These are phyloP conservation scores for Cryptococcus sp. DNA, from an alignment of 1,284 basidiomycete genomes.

Conservation along the genomic window DNA sequence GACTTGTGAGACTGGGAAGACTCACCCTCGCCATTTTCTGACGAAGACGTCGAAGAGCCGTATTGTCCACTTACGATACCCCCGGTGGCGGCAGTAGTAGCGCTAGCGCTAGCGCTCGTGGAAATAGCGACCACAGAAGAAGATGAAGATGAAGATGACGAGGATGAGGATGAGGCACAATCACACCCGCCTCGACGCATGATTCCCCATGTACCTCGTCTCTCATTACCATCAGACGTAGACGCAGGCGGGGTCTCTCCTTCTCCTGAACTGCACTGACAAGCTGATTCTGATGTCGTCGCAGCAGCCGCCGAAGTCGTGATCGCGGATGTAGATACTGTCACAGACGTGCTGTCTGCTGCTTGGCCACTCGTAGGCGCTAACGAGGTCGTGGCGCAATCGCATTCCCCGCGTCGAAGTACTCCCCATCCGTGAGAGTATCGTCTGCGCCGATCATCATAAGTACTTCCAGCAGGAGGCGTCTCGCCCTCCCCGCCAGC, in stretches of 20 bases:
- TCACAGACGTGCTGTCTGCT: background rate
- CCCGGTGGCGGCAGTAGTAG: too few relatives aligned
- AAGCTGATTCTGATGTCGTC: background rate
- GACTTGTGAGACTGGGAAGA: too few relatives aligned
- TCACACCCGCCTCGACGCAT: constrained; percentile 13
- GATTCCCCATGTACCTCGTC: constrained; percentile 7
- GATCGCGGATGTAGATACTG: background rate
- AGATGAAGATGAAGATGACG: background rate
- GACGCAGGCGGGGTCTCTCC: background rate
- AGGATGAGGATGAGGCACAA: constrained; percentile 1
- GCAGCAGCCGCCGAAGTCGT: background rate
- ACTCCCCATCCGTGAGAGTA: constrained; percentile 1
- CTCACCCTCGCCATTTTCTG: too few relatives aligned
- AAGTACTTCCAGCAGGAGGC: background rate
- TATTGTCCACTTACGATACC: too few relatives aligned
- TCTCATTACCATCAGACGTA: background rate
- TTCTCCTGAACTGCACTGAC: background rate
- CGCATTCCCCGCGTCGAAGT: constrained; percentile 4
- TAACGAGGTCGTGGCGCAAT: constrained; percentile 8
- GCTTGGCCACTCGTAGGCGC: background rate
- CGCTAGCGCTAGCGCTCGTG: background rate
- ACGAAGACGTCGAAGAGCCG: too few relatives aligned
- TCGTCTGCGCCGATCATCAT: background rate
- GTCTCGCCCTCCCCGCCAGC: background rate
- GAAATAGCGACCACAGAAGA: background rate